Percentiles rank a stretch among this genome's conserved stretches.
Evolutionary conservation across 2,329 filamentous ascomycete genomes (phyloP).

Genomic region (Orbilia brochopaga): DNA sequence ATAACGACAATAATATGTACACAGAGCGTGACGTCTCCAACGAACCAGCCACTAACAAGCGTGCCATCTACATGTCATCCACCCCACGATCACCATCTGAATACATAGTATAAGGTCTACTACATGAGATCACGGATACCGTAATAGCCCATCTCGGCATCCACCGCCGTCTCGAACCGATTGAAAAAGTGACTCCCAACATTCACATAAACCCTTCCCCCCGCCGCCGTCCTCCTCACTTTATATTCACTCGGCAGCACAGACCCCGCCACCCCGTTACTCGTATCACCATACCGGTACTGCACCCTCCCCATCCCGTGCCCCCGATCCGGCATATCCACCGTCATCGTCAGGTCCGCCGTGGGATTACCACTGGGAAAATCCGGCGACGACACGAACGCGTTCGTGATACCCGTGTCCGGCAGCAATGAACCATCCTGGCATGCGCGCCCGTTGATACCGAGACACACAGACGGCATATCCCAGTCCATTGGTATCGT

Average conservation of each 20-base stretch:
- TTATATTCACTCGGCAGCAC: constrained; percentile 4
- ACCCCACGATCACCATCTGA: no score
- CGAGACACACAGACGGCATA: constrained; percentile 27
- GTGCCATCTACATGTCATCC: no score
- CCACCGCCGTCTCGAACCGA: constrained; percentile 19
- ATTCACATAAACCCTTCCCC: constrained; percentile 28
- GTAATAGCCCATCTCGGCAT: constrained; percentile 35
- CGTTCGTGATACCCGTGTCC: constrained; percentile 17
- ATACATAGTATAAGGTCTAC: no score
- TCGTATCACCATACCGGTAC: constrained; percentile 4
- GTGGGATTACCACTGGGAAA: constrained; percentile 8
- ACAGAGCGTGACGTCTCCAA: no score
- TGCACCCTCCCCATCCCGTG: constrained; percentile 15
- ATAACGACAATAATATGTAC: no score
- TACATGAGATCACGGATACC: constrained; percentile 10
- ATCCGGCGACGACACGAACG: constrained; percentile 31
- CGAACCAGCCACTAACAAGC: no score
- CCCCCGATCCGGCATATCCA: constrained; percentile 19
- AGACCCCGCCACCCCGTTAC: constrained; percentile 4
- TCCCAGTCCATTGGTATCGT: constrained; percentile 25
- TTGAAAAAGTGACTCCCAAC: constrained; percentile 33
- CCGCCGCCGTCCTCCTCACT: constrained; percentile 3
- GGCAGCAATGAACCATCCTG: constrained; percentile 23
- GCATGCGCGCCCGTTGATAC: constrained; percentile 16
- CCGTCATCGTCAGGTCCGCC: constrained; percentile 3